Evolutionary conservation across 495 filamentous ascomycete species (phyloP).

Genomic region (Letharia lupina): DNA sequence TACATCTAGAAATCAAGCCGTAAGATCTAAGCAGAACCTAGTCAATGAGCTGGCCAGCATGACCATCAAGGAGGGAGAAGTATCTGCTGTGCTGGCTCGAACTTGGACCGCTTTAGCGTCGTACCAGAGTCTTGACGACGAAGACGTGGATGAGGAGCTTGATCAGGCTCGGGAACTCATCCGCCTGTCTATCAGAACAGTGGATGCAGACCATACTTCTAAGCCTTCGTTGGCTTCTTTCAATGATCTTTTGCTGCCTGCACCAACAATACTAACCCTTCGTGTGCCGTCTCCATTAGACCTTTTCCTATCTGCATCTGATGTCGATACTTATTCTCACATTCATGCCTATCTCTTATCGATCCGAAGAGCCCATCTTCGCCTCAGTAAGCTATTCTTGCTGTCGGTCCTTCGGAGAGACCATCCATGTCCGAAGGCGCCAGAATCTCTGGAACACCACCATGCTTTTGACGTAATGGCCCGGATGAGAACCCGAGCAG

Average conservation of each 20-base stretch:
- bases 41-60: slow-evolving; percentile 43
- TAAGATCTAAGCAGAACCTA: slow-evolving; percentile 24
- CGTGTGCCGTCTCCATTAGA: slow-evolving; percentile 74
- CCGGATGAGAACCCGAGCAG: slow-evolving; percentile 43
- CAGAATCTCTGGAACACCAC: slow-evolving; percentile 46
- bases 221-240: slow-evolving; percentile 40
- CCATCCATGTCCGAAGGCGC: slow-evolving; percentile 57
- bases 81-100: slow-evolving; percentile 60
- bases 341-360: slow-evolving; percentile 83
- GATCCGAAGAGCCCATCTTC: slow-evolving; percentile 72
- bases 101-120: slow-evolving; percentile 71
- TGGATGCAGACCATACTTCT: background rate
- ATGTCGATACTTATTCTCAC: slow-evolving; percentile 68
- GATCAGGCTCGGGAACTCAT: slow-evolving; percentile 74
- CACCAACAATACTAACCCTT: slow-evolving; percentile 60
- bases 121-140: slow-evolving; percentile 62
- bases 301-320: slow-evolving; percentile 68
- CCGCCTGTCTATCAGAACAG: slow-evolving; percentile 48
- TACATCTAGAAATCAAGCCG: slow-evolving; percentile 36
- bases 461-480: slow-evolving; percentile 34
- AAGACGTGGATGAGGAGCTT: slow-evolving; percentile 62
- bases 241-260: slow-evolving; percentile 73
- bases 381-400: slow-evolving; percentile 76
- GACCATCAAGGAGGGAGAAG: slow-evolving; percentile 78
- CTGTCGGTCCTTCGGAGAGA: slow-evolving; percentile 66